Evolutionary conservation across 495 filamentous ascomycete genomes (phyloP).

Genomic region (Aspergillus leporis): DNA sequence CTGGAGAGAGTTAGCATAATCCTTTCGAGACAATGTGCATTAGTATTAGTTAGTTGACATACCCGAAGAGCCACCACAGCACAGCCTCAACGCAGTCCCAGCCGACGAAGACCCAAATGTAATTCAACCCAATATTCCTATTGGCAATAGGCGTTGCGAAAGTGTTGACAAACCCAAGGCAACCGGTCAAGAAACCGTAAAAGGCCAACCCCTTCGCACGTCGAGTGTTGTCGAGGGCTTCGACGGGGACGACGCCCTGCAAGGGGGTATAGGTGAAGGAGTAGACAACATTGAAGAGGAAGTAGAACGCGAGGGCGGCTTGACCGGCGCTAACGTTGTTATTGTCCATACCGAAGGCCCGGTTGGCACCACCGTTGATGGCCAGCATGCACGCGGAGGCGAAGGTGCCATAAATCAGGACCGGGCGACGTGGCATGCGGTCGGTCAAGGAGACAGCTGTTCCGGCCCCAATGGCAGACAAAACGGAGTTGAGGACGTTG

Average conservation of each 20-base stretch:
- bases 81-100: conserved; percentile 58
- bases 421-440: conserved; percentile 60
- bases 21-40: background rate
- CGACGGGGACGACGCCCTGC: conserved; percentile 69
- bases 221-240: conserved; percentile 61
- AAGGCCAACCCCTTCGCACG: conserved; percentile 67
- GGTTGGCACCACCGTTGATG: conserved; percentile 31
- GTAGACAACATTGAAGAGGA: conserved; percentile 67
- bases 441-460: conserved; percentile 68
- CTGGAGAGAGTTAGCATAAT: conserved; percentile 1
- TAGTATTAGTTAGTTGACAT: no score
- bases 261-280: conserved; percentile 70
- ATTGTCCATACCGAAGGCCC: background rate
- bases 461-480: conserved; percentile 67
- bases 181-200: conserved; percentile 57
- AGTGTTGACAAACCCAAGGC: conserved; percentile 62
- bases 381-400: conserved; percentile 46
- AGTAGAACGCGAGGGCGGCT: conserved; percentile 64
- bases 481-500: conserved; percentile 59
- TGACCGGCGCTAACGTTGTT: conserved; percentile 52
- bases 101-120: conserved; percentile 64
- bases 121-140: conserved; percentile 53
- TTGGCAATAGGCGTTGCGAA: conserved; percentile 59
- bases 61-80: conserved; percentile 66
- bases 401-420: conserved; percentile 61